phyloP scores from a whole-genome alignment of 177 flowering plant genomes.

The Vitis hybrid region DNA sequence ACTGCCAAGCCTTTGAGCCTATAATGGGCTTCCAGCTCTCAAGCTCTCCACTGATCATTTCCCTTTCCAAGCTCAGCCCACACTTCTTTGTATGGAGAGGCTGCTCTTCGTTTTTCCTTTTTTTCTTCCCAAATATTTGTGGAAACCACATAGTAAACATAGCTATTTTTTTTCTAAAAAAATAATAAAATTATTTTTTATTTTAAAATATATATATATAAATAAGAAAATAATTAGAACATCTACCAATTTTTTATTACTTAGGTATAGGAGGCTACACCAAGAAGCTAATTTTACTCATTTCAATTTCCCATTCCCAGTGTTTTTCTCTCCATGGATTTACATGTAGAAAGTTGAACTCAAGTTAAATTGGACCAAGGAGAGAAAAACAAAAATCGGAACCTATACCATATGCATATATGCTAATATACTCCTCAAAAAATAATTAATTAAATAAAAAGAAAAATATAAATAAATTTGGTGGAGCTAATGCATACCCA shows the following conservation, averaged over 20 bases:
- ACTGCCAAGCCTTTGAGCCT: no score
- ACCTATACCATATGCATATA: neutral
- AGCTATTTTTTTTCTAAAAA: no score
- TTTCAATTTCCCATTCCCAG: neutral
- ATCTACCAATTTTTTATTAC: neutral
- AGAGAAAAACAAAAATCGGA: neutral
- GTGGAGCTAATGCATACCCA: constrained; percentile 15
- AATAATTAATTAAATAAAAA: neutral
- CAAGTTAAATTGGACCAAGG: constrained; percentile 9
- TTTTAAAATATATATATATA: neutral
- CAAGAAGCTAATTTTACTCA: no score
- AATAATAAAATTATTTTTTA: no score
- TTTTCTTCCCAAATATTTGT: no score
- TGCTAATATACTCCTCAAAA: neutral
- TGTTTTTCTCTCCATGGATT: neutral
- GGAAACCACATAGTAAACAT: no score
- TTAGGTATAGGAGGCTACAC: neutral
- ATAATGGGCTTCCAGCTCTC: no score
- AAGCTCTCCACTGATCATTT: no score
- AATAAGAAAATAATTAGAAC: neutral
- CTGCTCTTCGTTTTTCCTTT: no score
- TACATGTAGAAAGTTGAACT: constrained; percentile 8
- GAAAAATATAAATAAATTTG: constrained; percentile 6
- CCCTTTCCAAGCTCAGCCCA: no score
- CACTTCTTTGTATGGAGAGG: no score